Conservation (phyloP, 1,139 yeast species). For the Yamadazyma aaseri region DNA sequence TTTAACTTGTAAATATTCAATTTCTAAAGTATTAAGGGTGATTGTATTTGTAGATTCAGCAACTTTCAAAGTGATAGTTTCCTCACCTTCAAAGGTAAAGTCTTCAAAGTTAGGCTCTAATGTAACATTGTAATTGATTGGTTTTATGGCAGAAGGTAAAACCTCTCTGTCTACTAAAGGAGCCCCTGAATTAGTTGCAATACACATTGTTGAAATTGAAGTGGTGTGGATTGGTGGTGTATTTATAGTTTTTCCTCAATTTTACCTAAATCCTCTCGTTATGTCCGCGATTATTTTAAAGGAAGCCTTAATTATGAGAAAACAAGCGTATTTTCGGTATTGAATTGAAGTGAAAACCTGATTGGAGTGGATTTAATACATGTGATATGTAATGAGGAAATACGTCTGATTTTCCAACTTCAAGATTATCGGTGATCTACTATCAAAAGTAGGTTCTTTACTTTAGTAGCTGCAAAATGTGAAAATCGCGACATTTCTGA, state of each 20-base stretch:
- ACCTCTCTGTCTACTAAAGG: slow-evolving; percentile 52
- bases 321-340: too few relatives aligned
- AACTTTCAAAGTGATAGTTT: slow-evolving; percentile 63
- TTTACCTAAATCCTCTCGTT: neutral
- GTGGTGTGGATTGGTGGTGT: neutral
- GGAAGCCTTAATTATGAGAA: too few relatives aligned
- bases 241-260: slow-evolving; percentile 1
- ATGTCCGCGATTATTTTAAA: neutral
- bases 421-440: too few relatives aligned
- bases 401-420: too few relatives aligned
- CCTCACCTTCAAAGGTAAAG: slow-evolving; percentile 69
- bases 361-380: too few relatives aligned
- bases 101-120: slow-evolving; percentile 73
- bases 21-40: slow-evolving; percentile 62
- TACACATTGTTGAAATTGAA: slow-evolving; percentile 3
- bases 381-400: too few relatives aligned
- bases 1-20: slow-evolving; percentile 55
- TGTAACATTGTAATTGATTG: slow-evolving; percentile 66
- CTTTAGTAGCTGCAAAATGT: too few relatives aligned
- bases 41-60: slow-evolving; percentile 51
- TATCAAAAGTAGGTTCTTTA: too few relatives aligned
- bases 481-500: too few relatives aligned
- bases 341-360: too few relatives aligned
- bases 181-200: slow-evolving; percentile 1
- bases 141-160: slow-evolving; percentile 71